phyloP scores from a whole-genome alignment of 495 filamentous ascomycete species.

The Daldinia loculata region DNA sequence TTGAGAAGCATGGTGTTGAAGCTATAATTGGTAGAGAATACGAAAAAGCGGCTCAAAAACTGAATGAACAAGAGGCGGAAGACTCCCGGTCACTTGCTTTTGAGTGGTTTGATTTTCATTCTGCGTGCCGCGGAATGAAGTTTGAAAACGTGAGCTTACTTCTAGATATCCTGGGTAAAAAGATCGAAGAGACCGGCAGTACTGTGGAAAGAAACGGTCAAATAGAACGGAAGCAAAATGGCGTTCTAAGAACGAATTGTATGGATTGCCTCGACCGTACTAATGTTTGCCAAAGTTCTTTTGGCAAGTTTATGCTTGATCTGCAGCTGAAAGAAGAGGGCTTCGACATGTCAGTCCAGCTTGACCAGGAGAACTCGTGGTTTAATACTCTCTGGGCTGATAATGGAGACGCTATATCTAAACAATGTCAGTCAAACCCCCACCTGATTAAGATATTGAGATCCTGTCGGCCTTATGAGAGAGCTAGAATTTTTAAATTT shows the following conservation, averaged over 20 bases:
- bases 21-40: conserved; percentile 79
- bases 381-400: conserved; percentile 97
- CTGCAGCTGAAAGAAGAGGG: conserved; percentile 77
- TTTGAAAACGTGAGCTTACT: conserved; percentile 90
- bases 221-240: conserved; percentile 66
- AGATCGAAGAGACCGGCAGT: conserved; percentile 70
- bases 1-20: conserved; percentile 87
- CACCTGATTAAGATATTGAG: not conserved
- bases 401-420: conserved; percentile 81
- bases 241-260: conserved; percentile 88
- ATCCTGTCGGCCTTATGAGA: not conserved
- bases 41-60: conserved; percentile 65
- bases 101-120: conserved; percentile 97
- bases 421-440: conserved; percentile 56
- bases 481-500: conserved; percentile 49
- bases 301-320: conserved; percentile 79
- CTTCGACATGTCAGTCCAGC: conserved; percentile 71
- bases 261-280: conserved; percentile 98
- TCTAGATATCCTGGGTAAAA: conserved; percentile 70
- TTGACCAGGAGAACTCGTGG: conserved; percentile 80
- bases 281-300: conserved; percentile 90
- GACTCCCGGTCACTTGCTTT: conserved; percentile 54
- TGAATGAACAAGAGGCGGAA: conserved; percentile 69
- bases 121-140: conserved; percentile 90
- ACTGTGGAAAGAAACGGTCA: conserved; percentile 63